Conservation (phyloP, 2,329 filamentous ascomycete species). For the Rutstroemia sp. region DNA sequence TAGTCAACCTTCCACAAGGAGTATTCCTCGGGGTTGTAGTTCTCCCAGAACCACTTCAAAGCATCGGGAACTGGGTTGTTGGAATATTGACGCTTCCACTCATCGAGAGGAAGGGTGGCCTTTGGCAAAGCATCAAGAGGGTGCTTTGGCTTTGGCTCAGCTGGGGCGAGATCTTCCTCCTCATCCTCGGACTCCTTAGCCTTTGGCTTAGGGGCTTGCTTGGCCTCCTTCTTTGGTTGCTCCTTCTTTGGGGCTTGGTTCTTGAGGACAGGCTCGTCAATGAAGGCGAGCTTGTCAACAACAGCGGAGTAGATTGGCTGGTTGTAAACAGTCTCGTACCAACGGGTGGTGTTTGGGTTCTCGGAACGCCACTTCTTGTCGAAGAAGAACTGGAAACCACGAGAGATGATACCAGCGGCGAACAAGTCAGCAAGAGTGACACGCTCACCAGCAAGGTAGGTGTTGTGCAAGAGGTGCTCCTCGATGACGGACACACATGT, state of each 20-base stretch:
- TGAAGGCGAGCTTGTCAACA: conserved; percentile 65
- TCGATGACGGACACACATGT: conserved; percentile 70
- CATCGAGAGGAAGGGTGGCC: conserved; percentile 77
- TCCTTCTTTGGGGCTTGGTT: conserved; percentile 71
- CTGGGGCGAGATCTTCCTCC: conserved; percentile 49
- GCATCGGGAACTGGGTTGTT: conserved; percentile 84
- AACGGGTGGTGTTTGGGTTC: conserved; percentile 82
- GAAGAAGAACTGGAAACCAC: conserved; percentile 90
- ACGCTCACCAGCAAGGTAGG: conserved; percentile 95
- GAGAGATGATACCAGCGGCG: conserved; percentile 66
- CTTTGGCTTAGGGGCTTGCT: conserved; percentile 41
- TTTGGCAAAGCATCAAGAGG: conserved; percentile 79
- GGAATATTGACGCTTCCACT: conserved; percentile 99
- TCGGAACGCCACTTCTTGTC: conserved; percentile 80
- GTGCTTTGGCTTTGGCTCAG: conserved; percentile 90
- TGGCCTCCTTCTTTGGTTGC: conserved; percentile 57
- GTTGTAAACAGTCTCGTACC: conserved; percentile 91
- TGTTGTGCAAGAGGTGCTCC: conserved; percentile 84
- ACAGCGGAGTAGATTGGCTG: conserved; percentile 85
- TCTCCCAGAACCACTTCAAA: conserved; percentile 98
- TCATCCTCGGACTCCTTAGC: conserved; percentile 50
- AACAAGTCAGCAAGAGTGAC: conserved; percentile 95
- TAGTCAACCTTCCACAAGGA: conserved; percentile 91
- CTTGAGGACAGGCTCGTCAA: conserved; percentile 66
- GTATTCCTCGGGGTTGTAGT: conserved; percentile 90